Evolutionary conservation across 768 basidiomycete species (phyloP), one percentile per base, ranked within the genome.

Genomic region (Naganishia vaughanmartiniae): DNA sequence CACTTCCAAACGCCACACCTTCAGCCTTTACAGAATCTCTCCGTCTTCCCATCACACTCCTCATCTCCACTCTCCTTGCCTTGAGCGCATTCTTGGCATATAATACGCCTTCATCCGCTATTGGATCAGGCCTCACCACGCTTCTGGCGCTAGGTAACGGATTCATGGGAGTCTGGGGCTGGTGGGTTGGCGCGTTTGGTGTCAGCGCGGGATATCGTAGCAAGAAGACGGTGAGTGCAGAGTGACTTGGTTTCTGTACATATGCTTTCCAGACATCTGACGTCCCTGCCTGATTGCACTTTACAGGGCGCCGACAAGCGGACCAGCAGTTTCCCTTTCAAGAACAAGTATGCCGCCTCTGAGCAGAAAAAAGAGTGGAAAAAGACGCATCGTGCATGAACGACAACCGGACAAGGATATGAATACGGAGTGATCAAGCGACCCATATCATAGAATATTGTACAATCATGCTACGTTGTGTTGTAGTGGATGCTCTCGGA

Each of bases 311-410:
- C 90, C 24, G 90, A 91, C 81, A 91, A 91, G 76, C 87, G 86
- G 72, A 92, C 90, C 4, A 91, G 90, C 19, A 77, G 87, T 5
- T 91, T 92, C 79, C 82, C 91, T 26, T 92, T 92, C 77, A 87
- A 89, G 2, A 92, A 91, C 83, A 89, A 85, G 74, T 81, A 81
- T 55, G 85, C 88, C 21, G 88, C 89, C 3, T 88, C 87, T 10
- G 82, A 82, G 28, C 85, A 85, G 78, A 89, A 88, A 81, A 87
- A 84, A 80, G 76, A 81, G 67, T 87, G 85, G 86, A 85, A 82
- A 78, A 56, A 54, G 28, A 54, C n/a, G 2, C 60, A 63, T 42
- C 60, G 21, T 42, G 15, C 6, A 42, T 17, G 11, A 42, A 42
- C 4, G 48, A 51, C 48, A 26, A 1, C 48, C 21, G 45, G 48